These are phyloP conservation scores for Kazachstania africana DNA, from an alignment of 805 yeast species.

Conservation along the genomic window DNA sequence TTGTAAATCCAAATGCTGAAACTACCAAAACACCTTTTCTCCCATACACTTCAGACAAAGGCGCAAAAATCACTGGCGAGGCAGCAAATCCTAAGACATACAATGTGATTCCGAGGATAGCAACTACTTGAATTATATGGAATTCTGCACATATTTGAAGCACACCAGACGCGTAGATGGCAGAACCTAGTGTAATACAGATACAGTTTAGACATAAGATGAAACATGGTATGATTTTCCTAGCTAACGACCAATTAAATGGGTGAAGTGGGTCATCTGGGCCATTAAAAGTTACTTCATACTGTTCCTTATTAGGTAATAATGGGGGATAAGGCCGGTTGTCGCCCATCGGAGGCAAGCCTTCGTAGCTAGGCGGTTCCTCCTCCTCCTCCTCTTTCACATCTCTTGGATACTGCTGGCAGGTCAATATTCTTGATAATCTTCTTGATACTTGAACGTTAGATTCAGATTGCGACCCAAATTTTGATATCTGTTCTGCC, in stretches of 20 bases:
- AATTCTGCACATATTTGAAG: constrained; percentile 36
- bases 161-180: constrained; percentile 60
- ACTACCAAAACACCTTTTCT: constrained; percentile 49
- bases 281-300: constrained; percentile 49
- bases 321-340: constrained; percentile 51
- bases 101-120: constrained; percentile 63
- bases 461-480: not conserved
- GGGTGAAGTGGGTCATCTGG: constrained; percentile 46
- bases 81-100: constrained; percentile 90
- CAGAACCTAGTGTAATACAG: constrained; percentile 52
- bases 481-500: too few species aligned
- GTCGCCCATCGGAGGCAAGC: constrained; percentile 50
- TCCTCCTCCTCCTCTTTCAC: constrained; percentile 2
- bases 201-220: constrained; percentile 30
- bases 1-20: constrained; percentile 43
- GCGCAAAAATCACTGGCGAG: constrained; percentile 89
- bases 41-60: constrained; percentile 69
- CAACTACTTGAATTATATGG: constrained; percentile 56
- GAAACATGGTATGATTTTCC: constrained; percentile 29
- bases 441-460: constrained; percentile 3
- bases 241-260: constrained; percentile 37
- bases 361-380: constrained; percentile 1
- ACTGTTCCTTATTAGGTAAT: constrained; percentile 44
- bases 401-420: too few species aligned
- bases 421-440: constrained; percentile 4